phyloP scores from a whole-genome alignment of 805 yeast genomes.

The Lipomyces oligophaga region DNA sequence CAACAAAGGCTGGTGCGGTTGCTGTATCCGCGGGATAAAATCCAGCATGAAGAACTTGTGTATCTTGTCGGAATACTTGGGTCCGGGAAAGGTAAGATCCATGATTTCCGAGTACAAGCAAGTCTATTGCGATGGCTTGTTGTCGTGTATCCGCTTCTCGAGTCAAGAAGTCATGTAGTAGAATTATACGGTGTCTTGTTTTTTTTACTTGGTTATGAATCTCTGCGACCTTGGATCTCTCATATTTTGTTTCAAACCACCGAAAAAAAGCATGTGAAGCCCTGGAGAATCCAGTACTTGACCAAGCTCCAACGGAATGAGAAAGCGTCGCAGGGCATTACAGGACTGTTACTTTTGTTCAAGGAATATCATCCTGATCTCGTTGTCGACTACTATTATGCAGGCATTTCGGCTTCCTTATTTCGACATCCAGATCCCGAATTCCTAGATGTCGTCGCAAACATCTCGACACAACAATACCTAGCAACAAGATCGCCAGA shows the following conservation, averaged over 20 bases:
- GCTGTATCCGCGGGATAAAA: slow-evolving; percentile 16
- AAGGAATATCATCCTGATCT: slow-evolving; percentile 24
- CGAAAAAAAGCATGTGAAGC: slow-evolving; percentile 13
- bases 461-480: too few relatives aligned
- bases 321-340: slow-evolving; percentile 17
- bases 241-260: slow-evolving; percentile 22
- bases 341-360: slow-evolving; percentile 19
- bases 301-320: slow-evolving; percentile 15
- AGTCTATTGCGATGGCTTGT: slow-evolving; percentile 22
- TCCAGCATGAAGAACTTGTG: slow-evolving; percentile 11
- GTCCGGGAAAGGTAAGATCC: slow-evolving; percentile 9
- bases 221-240: slow-evolving; percentile 17
- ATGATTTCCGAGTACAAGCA: slow-evolving; percentile 11
- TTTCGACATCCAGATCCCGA: slow-evolving; percentile 18
- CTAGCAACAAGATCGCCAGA: too few relatives aligned
- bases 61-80: slow-evolving; percentile 18
- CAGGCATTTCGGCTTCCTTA: slow-evolving; percentile 5
- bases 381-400: slow-evolving; percentile 9
- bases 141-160: slow-evolving; percentile 16
- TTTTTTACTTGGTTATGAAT: slow-evolving; percentile 3
- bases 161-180: slow-evolving; percentile 1
- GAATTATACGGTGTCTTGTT: slow-evolving; percentile 12
- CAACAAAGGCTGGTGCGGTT: too few relatives aligned
- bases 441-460: slow-evolving; percentile 2
- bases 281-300: slow-evolving; percentile 26